Evolutionary conservation across 768 basidiomycete species (phyloP).

Genomic region (Pulveroboletus sp.): DNA sequence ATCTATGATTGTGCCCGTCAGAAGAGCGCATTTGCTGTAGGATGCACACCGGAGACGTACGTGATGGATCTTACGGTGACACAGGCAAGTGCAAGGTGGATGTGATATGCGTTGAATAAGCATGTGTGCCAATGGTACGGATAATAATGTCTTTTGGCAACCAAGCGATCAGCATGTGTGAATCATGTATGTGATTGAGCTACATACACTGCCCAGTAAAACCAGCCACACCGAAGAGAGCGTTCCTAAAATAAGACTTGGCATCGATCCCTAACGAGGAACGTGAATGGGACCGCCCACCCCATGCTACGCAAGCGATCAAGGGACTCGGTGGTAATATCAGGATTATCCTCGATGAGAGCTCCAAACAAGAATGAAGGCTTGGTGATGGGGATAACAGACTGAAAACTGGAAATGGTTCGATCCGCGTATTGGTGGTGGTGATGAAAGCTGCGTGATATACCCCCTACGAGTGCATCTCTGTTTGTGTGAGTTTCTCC

Average conservation of each 20-base stretch:
- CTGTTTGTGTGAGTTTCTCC: constrained; percentile 55
- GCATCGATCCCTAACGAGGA: background rate
- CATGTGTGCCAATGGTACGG: constrained; percentile 71
- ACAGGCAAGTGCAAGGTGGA: constrained; percentile 63
- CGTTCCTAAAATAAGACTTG: constrained; percentile 39
- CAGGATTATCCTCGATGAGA: constrained; percentile 1
- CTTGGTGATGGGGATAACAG: constrained; percentile 81
- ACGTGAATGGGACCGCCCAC: constrained; percentile 28
- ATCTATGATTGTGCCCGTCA: too few relatives aligned
- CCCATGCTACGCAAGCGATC: constrained; percentile 42
- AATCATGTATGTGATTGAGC: background rate
- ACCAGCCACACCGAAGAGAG: constrained; percentile 62
- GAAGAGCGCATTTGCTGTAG: too few relatives aligned
- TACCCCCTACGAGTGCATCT: constrained; percentile 56
- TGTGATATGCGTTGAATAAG: constrained; percentile 72
- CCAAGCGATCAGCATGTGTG: background rate
- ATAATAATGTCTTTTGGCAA: constrained; percentile 45
- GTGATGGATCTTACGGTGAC: constrained; percentile 26
- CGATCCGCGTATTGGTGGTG: background rate
- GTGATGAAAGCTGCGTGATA: background rate
- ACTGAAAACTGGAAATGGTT: constrained; percentile 46
- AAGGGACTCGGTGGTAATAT: constrained; percentile 15
- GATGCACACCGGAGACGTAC: constrained; percentile 3
- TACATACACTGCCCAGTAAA: too few relatives aligned
- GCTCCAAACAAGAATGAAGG: constrained; percentile 71